Evolutionary conservation across 257 asterid species (phyloP), one percentile per base, ranked within the genome.

Genomic region (Datura wrightii): DNA sequence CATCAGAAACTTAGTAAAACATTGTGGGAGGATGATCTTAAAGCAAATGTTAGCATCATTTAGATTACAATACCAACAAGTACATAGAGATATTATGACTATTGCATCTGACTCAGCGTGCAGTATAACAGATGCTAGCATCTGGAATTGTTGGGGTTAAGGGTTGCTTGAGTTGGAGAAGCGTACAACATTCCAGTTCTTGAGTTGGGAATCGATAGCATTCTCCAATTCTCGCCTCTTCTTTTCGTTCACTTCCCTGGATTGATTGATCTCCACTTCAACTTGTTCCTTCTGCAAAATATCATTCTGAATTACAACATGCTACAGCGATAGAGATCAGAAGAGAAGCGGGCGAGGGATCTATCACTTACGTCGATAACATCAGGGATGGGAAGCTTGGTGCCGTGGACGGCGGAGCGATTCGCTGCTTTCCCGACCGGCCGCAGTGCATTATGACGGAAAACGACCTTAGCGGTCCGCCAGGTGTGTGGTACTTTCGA

Each of bases 401-500:
- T 70, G 46, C 97, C 95, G 44, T 92, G 96, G 72, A 92, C 96
- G 79, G 94, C 92, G 48, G 94, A 92, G 16, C 93, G 93, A 79
- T 86, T 90, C 54, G 91, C 79, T 44, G 94, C 91, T 86, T 92
- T 94, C 58, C 80, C 87, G 14, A 85, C 93, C 50, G 90, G 79
- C 78, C 84, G 79, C 85, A 93, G 89, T 70, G 70, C 80, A 50
- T 34, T 39, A n/a, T 34, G 37, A 42, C 85, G 65, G 69, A 31
- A 36, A 55, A 83, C 41, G 55, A 83, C 78, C 41, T 2, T 53
- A 52, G 34, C 31, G 11, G 65, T 78, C 42, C 5, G 81, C 62
- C 24, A 76, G 13, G 65, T 78, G 46, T 50, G 63, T 50, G 82
- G 31, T 78, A 50, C 63, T 52, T 78, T 78, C 82, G 34, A 50